A percentile compares a stretch with the other conserved stretches of the same genome.
These are phyloP conservation scores for Xylariaceae sp. DNA, from an alignment of 2,329 filamentous ascomycete genomes.

Conservation along the genomic window DNA sequence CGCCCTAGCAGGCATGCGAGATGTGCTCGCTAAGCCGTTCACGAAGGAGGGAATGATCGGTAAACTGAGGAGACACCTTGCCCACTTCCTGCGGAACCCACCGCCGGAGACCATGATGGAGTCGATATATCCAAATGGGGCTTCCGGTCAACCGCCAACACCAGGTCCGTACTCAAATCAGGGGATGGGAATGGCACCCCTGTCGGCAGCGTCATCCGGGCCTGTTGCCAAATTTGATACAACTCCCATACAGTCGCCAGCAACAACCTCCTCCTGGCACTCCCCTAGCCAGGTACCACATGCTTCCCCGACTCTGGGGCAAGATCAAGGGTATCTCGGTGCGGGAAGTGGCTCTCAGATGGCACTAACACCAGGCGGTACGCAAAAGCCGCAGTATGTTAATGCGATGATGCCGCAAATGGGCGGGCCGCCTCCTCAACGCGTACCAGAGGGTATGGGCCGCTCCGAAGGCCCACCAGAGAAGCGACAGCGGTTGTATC, in stretches of 20 bases:
- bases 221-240: constrained; percentile 55
- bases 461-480: constrained; percentile 48
- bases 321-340: constrained; percentile 47
- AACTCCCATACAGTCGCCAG: constrained; percentile 58
- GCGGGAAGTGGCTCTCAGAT: constrained; percentile 46
- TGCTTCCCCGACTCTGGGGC: constrained; percentile 51
- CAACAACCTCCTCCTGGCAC: constrained; percentile 52
- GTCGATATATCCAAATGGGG: constrained; percentile 36
- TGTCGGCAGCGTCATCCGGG: constrained; percentile 36
- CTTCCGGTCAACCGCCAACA: constrained; percentile 35
- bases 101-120: constrained; percentile 44
- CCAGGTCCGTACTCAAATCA: constrained; percentile 38
- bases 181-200: constrained; percentile 38
- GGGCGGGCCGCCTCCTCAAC: constrained; percentile 34
- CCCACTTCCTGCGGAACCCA: constrained; percentile 76
- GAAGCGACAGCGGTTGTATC: constrained; percentile 57
- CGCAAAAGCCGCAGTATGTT: constrained; percentile 40
- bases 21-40: constrained; percentile 95
- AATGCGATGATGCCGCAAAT: constrained; percentile 45
- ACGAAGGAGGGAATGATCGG: constrained; percentile 84
- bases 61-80: constrained; percentile 85
- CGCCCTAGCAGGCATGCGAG: constrained; percentile 79
- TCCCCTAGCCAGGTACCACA: constrained; percentile 57
- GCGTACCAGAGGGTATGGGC: constrained; percentile 38
- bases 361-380: constrained; percentile 43